These are phyloP conservation scores for Didymella glomerata DNA, from an alignment of 2,329 filamentous ascomycete species.

Conservation along the genomic window DNA sequence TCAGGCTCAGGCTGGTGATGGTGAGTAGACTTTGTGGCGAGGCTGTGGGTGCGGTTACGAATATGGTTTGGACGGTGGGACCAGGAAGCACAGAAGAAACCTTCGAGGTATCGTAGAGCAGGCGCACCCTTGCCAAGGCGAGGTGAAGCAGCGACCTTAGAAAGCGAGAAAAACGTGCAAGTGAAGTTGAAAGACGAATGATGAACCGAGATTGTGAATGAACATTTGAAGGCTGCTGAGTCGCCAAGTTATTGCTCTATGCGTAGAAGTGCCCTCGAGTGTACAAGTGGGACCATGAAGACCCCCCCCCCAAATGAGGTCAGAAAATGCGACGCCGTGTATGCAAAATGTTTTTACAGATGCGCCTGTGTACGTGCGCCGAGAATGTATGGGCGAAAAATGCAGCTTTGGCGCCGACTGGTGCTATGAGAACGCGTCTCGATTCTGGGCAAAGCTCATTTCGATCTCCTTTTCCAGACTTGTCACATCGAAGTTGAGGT, in stretches of 20 bases:
- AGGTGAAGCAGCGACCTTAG: neutral
- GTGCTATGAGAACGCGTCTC: slow-evolving; percentile 12
- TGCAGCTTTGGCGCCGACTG: neutral
- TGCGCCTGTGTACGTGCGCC: neutral
- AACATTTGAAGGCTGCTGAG: too few relatives aligned
- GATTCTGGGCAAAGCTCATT: slow-evolving; percentile 31
- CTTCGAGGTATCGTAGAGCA: neutral
- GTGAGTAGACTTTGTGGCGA: too few relatives aligned
- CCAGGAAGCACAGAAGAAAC: neutral
- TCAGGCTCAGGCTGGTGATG: too few relatives aligned
- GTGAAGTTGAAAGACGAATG: neutral
- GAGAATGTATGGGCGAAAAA: too few relatives aligned
- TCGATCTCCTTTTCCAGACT: slow-evolving; percentile 39
- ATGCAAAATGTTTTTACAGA: slow-evolving; percentile 7
- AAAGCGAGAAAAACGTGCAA: neutral
- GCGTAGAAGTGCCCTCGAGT: neutral
- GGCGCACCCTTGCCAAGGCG: neutral
- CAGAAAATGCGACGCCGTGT: slow-evolving; percentile 1
- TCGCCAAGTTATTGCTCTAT: neutral
- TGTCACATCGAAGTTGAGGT: slow-evolving; percentile 28
- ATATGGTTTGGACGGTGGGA: too few relatives aligned
- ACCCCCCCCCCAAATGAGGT: neutral
- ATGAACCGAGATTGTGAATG: neutral
- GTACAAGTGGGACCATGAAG: neutral
- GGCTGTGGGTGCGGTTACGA: neutral